Evolutionary conservation across 2,329 filamentous ascomycete species (phyloP), one percentile per base, ranked within the genome.

Genomic region (Kalmusia sp.): DNA sequence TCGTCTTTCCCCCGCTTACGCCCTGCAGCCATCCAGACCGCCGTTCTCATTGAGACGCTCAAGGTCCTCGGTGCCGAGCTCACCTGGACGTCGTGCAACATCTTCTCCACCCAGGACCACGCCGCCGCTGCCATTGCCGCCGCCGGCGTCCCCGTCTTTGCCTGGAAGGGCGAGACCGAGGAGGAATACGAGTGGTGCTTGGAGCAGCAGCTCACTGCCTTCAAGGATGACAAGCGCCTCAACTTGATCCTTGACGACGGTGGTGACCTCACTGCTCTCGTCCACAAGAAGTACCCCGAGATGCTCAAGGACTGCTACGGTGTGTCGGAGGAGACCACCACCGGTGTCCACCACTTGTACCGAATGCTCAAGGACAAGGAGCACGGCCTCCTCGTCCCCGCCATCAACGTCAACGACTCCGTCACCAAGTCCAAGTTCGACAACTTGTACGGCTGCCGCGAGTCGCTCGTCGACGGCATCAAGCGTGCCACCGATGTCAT

Each of bases 381-480:
- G 79, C 65, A 76, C 63, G 76, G 76, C 54, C 92, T 98, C 64
- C 89, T 96, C 61, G 91, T 96, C 66, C 95, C 95, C 67, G 86
- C 93, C 80, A 76, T 98, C 88, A 99, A 99, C 81, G 93, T 99
- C 86, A 98, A 99, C 84, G 93, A 99, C 88, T 93, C 90, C 55
- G 93, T 99, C 77, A 99, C 95, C 81, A 99, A 98, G 89, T 96
- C 92, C 82, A 99, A 99, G 87, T 99, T 99, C 79, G 95, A 98
- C 87, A 99, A 99, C 89, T 84, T 98, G 65, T 99, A 98, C 87
- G 93, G 95, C 76, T 98, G 95, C 92, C 89, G 92, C 78, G 95
- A 98, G 85, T 97, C 93, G 62, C 90, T 99, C 71, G 88, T 99
- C 74, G 95, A 99, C 79, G 95, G 95, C 79, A 98, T 99, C 88